Conservation (phyloP, 1,139 yeast genomes). For the Magnusiomyces paraingens region DNA sequence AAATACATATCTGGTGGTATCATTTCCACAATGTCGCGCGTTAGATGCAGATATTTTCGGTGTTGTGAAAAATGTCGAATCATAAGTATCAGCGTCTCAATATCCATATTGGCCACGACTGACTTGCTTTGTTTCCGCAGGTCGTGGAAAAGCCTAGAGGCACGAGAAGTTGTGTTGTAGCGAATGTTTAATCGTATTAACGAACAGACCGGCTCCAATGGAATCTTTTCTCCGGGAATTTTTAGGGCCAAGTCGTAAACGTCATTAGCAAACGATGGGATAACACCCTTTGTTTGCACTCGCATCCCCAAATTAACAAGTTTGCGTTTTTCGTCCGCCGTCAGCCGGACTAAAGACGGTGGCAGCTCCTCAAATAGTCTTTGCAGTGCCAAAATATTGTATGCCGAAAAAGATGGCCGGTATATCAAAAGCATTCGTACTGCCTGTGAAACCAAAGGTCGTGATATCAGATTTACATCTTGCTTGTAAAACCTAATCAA, state of each 20-base stretch:
- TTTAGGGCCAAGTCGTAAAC: constrained; percentile 15
- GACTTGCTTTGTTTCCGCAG: constrained; percentile 11
- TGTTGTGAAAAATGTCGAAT: constrained; percentile 23
- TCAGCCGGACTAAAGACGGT: neutral
- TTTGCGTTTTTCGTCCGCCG: neutral
- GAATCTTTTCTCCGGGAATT: constrained; percentile 21
- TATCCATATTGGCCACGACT: constrained; percentile 14
- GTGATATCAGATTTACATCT: no score
- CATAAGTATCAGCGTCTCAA: constrained; percentile 18
- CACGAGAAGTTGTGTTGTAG: constrained; percentile 17
- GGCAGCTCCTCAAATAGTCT: neutral
- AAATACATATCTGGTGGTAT: constrained; percentile 25
- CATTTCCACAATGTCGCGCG: constrained; percentile 24
- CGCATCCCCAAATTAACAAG: constrained; percentile 14
- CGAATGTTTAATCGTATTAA: constrained; percentile 3
- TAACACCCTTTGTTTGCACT: constrained; percentile 12
- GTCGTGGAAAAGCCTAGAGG: constrained; percentile 18
- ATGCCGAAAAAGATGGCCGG: no score
- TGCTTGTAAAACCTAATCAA: no score
- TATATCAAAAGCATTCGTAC: no score
- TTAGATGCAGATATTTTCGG: constrained; percentile 17
- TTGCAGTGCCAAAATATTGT: neutral
- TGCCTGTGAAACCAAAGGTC: no score
- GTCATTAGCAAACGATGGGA: constrained; percentile 24
- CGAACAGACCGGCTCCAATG: constrained; percentile 8